Evolutionary conservation across 345 rosid species (phyloP).

Genomic region (Populus tremula): DNA sequence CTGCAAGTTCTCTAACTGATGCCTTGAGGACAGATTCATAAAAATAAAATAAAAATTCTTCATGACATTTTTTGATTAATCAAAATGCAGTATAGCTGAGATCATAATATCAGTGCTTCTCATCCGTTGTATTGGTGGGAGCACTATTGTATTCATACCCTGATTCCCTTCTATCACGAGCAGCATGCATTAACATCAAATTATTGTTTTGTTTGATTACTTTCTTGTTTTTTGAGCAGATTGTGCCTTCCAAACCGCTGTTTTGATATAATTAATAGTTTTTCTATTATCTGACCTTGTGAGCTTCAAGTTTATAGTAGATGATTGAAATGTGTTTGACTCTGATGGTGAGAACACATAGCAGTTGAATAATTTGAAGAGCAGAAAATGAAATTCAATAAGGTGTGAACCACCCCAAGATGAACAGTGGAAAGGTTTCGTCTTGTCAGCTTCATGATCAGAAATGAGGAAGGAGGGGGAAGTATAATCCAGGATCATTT

Average conservation of each 20-base stretch:
- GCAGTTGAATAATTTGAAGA: not conserved
- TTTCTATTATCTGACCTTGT: not conserved
- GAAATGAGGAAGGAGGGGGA: not conserved
- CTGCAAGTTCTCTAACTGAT: no score
- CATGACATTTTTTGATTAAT: not conserved
- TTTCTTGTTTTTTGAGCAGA: constrained; percentile 26
- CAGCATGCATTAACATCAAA: not conserved
- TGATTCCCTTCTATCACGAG: not conserved
- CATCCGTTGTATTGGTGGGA: not conserved
- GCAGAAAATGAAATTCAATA: not conserved
- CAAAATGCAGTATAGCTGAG: not conserved
- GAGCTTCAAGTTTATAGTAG: not conserved
- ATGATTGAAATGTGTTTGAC: not conserved
- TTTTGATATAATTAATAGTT: not conserved
- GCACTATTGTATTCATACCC: not conserved
- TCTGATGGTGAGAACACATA: not conserved
- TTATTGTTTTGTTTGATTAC: not conserved
- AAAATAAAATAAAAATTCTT: not conserved
- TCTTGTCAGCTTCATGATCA: not conserved
- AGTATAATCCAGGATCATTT: not conserved
- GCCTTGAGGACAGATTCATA: no score
- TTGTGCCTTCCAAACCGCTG: constrained; percentile 50
- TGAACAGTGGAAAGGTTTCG: not conserved
- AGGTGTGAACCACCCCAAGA: not conserved
- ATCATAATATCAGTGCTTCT: not conserved